Evolutionary conservation across 2,329 filamentous ascomycete species (phyloP).

Genomic region (Sporothrix brasiliensis): DNA sequence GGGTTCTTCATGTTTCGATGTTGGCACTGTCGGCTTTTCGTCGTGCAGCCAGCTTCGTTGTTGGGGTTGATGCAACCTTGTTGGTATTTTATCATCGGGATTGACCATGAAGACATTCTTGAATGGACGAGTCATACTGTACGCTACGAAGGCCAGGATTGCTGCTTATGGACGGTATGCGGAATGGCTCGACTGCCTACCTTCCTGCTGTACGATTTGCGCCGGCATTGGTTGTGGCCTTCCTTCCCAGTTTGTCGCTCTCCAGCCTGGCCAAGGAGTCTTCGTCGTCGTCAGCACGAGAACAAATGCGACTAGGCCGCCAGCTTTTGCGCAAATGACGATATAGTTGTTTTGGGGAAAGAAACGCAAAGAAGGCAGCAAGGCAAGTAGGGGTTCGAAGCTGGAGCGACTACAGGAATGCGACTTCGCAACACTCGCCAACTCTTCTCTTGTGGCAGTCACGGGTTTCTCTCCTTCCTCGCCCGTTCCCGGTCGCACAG

Average conservation of each 20-base stretch:
- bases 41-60: neutral
- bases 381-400: neutral
- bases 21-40: neutral
- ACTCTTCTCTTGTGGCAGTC: neutral
- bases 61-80: slow-evolving; percentile 10
- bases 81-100: neutral
- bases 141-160: slow-evolving; percentile 6
- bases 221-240: slow-evolving; percentile 8
- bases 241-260: slow-evolving; percentile 10
- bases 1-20: slow-evolving; percentile 6
- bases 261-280: slow-evolving; percentile 5
- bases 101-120: slow-evolving; percentile 4
- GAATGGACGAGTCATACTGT: neutral
- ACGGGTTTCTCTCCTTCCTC: neutral
- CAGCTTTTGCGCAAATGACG: slow-evolving; percentile 18
- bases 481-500: slow-evolving; percentile 26
- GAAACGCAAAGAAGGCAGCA: neutral
- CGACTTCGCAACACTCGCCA: neutral
- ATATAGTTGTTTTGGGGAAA: slow-evolving; percentile 2
- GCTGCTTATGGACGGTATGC: neutral
- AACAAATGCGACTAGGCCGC: slow-evolving; percentile 19
- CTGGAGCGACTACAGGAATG: neutral
- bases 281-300: slow-evolving; percentile 23
- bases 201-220: neutral
- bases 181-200: neutral